Base-by-base conservation (phyloP, 306 rosid species). In the Parietaria judaica region DNA sequence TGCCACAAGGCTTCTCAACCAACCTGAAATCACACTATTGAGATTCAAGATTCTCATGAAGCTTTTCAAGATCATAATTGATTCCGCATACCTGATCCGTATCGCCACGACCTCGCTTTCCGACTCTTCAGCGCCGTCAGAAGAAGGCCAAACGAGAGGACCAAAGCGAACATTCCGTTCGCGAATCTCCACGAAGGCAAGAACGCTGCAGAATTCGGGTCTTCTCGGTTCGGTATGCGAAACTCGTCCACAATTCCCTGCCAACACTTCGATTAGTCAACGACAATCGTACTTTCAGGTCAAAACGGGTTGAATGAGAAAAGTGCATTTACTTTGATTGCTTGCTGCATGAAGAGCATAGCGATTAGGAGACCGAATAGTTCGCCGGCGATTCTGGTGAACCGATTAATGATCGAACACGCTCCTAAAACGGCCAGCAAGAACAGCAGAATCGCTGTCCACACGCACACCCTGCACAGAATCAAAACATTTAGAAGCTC, bases 291-390 rank as follows among this genome's bases (percentile, higher is more conserved):
- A 11, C 35, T 7, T 36, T 11, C 7, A 34, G 14, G 15, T 9
- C n/a, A 49, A 10, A n/a, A 49, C 9, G 45, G 45, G 9, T 5
- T 5, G 9, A 41, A 41, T 5, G 9, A 41, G 9, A n/a, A n/a
- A 4, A 10, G 13, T 49, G 5, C 53, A 46, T 23, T 74, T 80
- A 92, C 99, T 76, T 84, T 86, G 59, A 94, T 66, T 11, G 99
- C 90, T 78, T 94, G 95, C 63, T 94, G 99, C 99, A 88, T 84
- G 80, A 94, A 94, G 70, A 94, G 99, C 97, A 94, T 88, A 8
- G 99, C 95, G 47, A 94, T 94, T 13, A 94, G 97, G 60, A 94
- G 45, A 65, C 99, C 99, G 60, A 94, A 94, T 66, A 94, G 71
- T 68, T 94, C 99, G 34, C 99, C 99, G 0, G 99, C 97, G 14